phyloP scores from a whole-genome alignment of 2,329 filamentous ascomycete species.

The Verticillium nubilum region DNA sequence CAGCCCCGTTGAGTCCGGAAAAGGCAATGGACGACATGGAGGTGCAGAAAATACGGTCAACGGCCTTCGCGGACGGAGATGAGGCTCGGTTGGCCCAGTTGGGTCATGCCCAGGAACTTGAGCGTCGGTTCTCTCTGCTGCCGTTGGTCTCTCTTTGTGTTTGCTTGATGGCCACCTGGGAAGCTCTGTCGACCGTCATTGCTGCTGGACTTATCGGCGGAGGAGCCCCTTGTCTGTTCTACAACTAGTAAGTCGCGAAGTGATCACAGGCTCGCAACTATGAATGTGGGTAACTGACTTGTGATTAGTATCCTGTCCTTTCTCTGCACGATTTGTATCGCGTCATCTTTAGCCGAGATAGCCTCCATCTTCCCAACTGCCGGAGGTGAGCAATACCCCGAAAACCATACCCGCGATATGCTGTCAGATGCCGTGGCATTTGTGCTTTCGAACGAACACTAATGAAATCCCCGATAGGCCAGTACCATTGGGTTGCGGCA shows the following conservation, averaged over 20 bases:
- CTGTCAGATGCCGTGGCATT: too few species aligned
- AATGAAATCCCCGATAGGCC: conserved; percentile 20
- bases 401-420: not conserved
- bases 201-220: conserved; percentile 36
- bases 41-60: not conserved
- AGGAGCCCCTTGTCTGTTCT: conserved; percentile 39
- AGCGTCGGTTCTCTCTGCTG: conserved; percentile 31
- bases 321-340: conserved; percentile 30
- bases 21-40: not conserved
- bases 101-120: conserved; percentile 23
- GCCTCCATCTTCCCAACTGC: conserved; percentile 29
- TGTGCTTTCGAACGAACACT: not conserved
- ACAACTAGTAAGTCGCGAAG: conserved; percentile 28
- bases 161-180: conserved; percentile 47
- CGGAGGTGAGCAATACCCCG: conserved; percentile 16
- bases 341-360: conserved; percentile 32
- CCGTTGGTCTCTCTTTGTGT: conserved; percentile 37
- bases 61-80: conserved; percentile 4
- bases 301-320: conserved; percentile 32
- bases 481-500: conserved; percentile 40
- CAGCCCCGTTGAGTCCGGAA: not conserved
- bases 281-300: not conserved
- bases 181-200: conserved; percentile 40
- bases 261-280: not conserved
- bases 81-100: conserved; percentile 20